Base-by-base conservation (phyloP, 2,329 filamentous ascomycete genomes). In the Helotiales sp. region DNA sequence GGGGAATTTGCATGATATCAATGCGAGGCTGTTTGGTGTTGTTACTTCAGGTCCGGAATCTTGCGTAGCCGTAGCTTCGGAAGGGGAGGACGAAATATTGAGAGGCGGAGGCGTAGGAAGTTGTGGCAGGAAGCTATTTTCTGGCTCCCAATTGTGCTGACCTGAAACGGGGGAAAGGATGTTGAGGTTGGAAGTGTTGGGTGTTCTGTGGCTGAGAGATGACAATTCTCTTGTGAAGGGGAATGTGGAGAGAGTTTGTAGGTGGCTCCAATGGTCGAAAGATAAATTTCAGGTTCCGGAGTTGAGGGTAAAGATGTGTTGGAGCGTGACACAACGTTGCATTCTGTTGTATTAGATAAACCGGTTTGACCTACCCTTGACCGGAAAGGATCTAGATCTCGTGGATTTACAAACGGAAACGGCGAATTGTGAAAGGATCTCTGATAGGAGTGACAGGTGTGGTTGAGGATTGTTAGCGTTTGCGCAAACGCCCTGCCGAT, bases 401-500 rank as follows among this genome's bases (percentile, higher is more conserved):
- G 50, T 3, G 28, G 52, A 15, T 57, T 17, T 3, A 57, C 52
- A 34, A 54, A 54, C n/a, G 20, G 28, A 10, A 17, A 32, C 8
- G 50, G 28, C 1, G 28, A 11, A 20, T 34, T 28, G 5, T 11
- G 50, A 20, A 8, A 54, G 30, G 28, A 32, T 32, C 6, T 34
- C 50, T 22, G 30, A 34, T 17, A 34, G 17, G 28, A 54, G 32
- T 22, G 50, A 54, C 3, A 54, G 17, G 3, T 54, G 28, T 15
- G 50, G 28, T 28, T 7, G 50, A 54, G 50, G 50, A 54, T 34
- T 54, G 17, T 54, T 28, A 28, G 30, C 28, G 50, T 7, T 32
- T 7, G 50, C 28, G 50, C 50, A 54, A 22, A 54, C 50, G 50
- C 50, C 20, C 50, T 54, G 50, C 50, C 50, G 50, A 7, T 54